Percentiles rank a stretch among this genome's conserved stretches.
Conservation (phyloP, 1,284 basidiomycete genomes). For the Cerioporus squamosus region DNA sequence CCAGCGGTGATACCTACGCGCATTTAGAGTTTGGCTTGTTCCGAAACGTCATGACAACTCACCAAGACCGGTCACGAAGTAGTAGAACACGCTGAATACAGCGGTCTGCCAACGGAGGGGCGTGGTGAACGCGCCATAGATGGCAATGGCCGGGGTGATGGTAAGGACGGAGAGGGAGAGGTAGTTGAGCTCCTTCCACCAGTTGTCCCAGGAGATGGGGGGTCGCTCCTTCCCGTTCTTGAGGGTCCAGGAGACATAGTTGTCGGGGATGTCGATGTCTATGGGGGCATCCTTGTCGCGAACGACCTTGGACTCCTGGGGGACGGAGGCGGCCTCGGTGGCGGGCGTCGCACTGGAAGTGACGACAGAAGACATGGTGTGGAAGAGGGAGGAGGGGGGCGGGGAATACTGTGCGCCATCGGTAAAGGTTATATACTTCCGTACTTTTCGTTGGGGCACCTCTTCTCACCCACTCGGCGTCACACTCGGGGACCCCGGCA, state of each 20-base stretch:
- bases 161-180: slow-evolving; percentile 61
- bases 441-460: slow-evolving; percentile 28
- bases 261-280: slow-evolving; percentile 81
- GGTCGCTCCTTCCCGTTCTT: slow-evolving; percentile 78
- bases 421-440: slow-evolving; percentile 25
- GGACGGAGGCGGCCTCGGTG: slow-evolving; percentile 28
- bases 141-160: slow-evolving; percentile 71
- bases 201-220: slow-evolving; percentile 75
- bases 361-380: slow-evolving; percentile 33
- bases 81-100: slow-evolving; percentile 77
- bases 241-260: slow-evolving; percentile 88
- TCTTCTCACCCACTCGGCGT: slow-evolving; percentile 17
- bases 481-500: slow-evolving; percentile 21
- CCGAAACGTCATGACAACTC: slow-evolving; percentile 1
- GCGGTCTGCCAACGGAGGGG: slow-evolving; percentile 70
- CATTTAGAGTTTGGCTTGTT: not conserved
- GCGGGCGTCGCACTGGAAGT: slow-evolving; percentile 31
- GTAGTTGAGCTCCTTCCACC: slow-evolving; percentile 75
- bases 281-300: slow-evolving; percentile 47
- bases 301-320: slow-evolving; percentile 20
- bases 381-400: slow-evolving; percentile 20
- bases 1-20: slow-evolving; percentile 66
- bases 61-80: slow-evolving; percentile 87
- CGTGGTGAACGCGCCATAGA: slow-evolving; percentile 69
- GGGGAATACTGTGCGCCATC: slow-evolving; percentile 12